Base-by-base conservation (phyloP, 495 filamentous ascomycete genomes). In the Xylaria nigripes region DNA sequence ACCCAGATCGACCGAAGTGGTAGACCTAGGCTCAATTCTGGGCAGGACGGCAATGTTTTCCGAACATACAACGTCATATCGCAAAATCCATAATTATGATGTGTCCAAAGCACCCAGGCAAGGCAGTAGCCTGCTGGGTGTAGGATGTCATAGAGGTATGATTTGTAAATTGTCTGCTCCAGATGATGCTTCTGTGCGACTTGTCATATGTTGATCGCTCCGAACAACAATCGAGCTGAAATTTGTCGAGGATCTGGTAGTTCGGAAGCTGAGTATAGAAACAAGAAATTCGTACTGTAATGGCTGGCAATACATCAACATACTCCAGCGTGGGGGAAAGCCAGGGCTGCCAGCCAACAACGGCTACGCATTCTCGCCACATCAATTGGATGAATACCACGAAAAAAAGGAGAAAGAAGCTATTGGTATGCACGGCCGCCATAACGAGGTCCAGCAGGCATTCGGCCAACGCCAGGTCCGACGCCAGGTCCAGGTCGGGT, bases 401-500 rank as follows among this genome's bases (percentile, higher is more conserved):
- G 38, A 42, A 22, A 29, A 48, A 40, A 27, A 34, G 51, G 48
- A 23, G 38, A 38, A 51, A 29, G 56, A 55, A 19, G 65, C 55
- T 68, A 81, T 61, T 77, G 81, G 59, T 79, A 84, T 51, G 69
- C 65, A 58, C 64, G 64, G 55, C 71, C 70, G 46, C 73, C 74
- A 64, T 73, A 72, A 34, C 73, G 70, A 48, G 76, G 70, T 55
- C 73, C 73, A 16, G 75, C 69, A 41, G 63, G 79, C 72, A 83
- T 79, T 52, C 82, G 80, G 59, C 72, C 66, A 77, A 84, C 62
- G 79, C 71, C 56, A 41, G 73, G 64, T 10, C 87, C 83, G 47
- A 82, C 81, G 34, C 86, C 86, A 51, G 90, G 89, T 34, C 89
- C 89, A 29, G 90, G 89, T 43, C 90, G 87, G 57, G 87, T 95